Conservation (phyloP, 208 protist genomes). For the Leishmania aethiopica region DNA sequence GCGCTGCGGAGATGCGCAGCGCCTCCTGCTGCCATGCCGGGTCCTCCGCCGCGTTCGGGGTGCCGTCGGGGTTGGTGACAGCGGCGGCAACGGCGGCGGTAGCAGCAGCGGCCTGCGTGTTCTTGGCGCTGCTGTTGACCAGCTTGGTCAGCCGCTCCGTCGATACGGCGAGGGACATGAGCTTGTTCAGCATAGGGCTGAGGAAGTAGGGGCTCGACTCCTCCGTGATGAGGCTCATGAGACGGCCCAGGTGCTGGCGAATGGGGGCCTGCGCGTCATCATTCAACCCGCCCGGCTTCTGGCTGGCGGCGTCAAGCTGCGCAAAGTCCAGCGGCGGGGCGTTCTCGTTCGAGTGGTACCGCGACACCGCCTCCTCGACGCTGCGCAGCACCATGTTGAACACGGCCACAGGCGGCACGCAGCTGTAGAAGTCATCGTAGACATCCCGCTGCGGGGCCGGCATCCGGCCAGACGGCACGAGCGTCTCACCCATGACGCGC, state of each 20-base stretch:
- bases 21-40: conserved; percentile 31
- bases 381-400: conserved; percentile 62
- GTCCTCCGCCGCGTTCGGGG: conserved; percentile 19
- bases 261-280: conserved; percentile 56
- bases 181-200: conserved; percentile 59
- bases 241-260: conserved; percentile 50
- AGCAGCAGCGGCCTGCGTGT: conserved; percentile 21
- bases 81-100: conserved; percentile 20
- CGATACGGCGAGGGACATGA: conserved; percentile 56
- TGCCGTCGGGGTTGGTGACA: conserved; percentile 22
- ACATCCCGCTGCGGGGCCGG: conserved; percentile 86
- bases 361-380: conserved; percentile 72
- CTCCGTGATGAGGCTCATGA: conserved; percentile 76
- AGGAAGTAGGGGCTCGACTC: conserved; percentile 81
- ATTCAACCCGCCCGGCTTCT: background rate
- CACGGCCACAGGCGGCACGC: conserved; percentile 72
- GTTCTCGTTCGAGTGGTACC: conserved; percentile 51
- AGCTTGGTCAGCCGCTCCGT: conserved; percentile 58
- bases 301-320: conserved; percentile 45
- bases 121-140: conserved; percentile 33
- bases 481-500: conserved; percentile 83
- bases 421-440: conserved; percentile 94
- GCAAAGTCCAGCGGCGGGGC: conserved; percentile 53
- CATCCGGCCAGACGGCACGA: conserved; percentile 90
- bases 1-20: conserved; percentile 54